Evolutionary conservation across 441 rosid genomes (phyloP), one percentile per base, ranked within the genome.

Genomic region (Gossypium gossypioides): DNA sequence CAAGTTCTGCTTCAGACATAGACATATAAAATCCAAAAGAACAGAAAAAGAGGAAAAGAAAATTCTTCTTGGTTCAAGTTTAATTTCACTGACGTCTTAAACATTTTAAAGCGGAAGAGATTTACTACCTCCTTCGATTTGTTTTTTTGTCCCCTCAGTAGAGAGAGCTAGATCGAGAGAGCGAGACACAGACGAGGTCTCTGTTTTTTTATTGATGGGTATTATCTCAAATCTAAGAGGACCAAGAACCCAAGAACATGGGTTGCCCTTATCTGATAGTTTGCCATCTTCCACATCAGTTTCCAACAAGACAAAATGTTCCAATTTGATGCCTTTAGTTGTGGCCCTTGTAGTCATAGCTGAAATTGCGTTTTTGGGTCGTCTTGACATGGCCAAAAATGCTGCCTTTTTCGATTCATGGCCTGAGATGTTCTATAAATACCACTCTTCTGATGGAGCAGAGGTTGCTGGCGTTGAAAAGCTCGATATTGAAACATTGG

Each of bases 341-440:
- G 89, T 95, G 50, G 82, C 84, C 54, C 74, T 95, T 3, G 95
- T 91, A 18, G 87, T 92, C 59, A 61, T 88, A 50, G 90, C 86
- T 10, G 97, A 92, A 87, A 84, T 92, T 74, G 86, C 83, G 67
- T 89, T 95, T 77, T 80, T 95, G 83, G 90, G 97, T 85, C 89
- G 90, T 46, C 89, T 95, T 56, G 96, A 92, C 65, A 79, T 89
- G 82, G 88, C 86, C 21, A 85, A 88, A 72, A 88, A 85, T 62
- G 85, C 78, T 8, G 88, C 84, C 74, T 52, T 84, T 57, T 81
- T 90, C 57, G 94, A 92, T 81, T 86, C 92, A 8, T 82, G 86
- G 85, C 82, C 86, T 4, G 89, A 81, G 54, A 80, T 85, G 75
- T 85, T 87, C 78, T 62, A 76, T 1, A 80, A 68, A 19, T 70